These are phyloP conservation scores for Blepharisma stoltei DNA, from an alignment of 73 alveolate species.

Conservation along the genomic window DNA sequence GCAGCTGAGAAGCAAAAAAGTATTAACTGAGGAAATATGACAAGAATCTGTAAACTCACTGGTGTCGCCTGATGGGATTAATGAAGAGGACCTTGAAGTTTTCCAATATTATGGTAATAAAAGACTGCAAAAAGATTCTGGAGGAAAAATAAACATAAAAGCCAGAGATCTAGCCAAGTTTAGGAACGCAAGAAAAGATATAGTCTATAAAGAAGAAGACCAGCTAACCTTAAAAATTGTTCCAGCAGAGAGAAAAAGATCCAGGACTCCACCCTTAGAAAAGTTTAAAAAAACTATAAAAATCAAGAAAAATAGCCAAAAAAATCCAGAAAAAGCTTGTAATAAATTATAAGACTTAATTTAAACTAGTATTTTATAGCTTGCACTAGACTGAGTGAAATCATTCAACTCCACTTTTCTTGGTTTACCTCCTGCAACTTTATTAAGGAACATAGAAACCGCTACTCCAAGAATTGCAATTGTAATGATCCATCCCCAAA, in stretches of 20 bases:
- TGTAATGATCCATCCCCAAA: no score
- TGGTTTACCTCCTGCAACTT: no score
- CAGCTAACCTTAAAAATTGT: not conserved
- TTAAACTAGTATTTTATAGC: no score
- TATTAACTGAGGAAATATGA: not conserved
- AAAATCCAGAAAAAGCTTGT: no score
- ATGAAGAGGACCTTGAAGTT: constrained; percentile 19
- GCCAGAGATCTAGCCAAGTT: not conserved
- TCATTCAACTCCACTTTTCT: no score
- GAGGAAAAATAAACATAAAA: not conserved
- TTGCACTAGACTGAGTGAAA: no score
- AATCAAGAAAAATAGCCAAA: not conserved
- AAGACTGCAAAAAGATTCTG: constrained; percentile 6
- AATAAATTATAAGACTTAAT: no score
- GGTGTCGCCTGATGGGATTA: constrained; percentile 5
- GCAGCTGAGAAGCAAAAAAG: constrained; percentile 11
- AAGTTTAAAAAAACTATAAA: not conserved
- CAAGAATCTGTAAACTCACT: constrained; percentile 13
- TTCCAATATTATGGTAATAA: not conserved
- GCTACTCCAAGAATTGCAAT: no score
- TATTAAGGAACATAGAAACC: no score
- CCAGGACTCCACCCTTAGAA: not conserved
- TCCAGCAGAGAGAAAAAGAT: not conserved
- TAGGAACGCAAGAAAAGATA: not conserved
- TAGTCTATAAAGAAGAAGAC: not conserved